These are phyloP conservation scores for Suillus alpinus DNA, from an alignment of 768 basidiomycete genomes.

Conservation along the genomic window DNA sequence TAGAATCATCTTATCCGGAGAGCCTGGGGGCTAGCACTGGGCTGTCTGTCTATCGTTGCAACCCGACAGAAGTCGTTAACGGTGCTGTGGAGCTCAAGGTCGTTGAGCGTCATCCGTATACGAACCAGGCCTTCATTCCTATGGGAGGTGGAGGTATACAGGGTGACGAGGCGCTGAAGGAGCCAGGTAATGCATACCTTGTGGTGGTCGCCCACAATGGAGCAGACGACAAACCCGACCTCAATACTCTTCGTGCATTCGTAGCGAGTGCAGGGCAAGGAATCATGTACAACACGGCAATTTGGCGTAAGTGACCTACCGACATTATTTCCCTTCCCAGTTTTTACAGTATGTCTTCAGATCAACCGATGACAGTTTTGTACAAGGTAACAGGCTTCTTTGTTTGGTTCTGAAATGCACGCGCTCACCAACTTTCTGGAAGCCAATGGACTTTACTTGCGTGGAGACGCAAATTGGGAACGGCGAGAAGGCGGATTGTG, in stretches of 20 bases:
- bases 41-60: conserved; percentile 83
- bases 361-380: conserved; percentile 90
- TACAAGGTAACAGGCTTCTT: conserved; percentile 48
- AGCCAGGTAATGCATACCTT: conserved; percentile 60
- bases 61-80: conserved; percentile 44
- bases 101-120: conserved; percentile 88
- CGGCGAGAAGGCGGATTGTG: conserved; percentile 77
- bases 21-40: conserved; percentile 56
- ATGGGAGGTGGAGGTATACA: conserved; percentile 63
- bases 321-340: neutral
- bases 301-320: conserved; percentile 78
- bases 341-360: conserved; percentile 37
- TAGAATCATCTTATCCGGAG: conserved; percentile 63
- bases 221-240: conserved; percentile 70
- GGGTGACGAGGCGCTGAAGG: conserved; percentile 44
- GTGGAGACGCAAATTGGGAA: conserved; percentile 93
- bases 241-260: conserved; percentile 77
- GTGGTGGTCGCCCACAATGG: conserved; percentile 87
- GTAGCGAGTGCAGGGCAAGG: conserved; percentile 79
- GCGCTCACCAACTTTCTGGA: conserved; percentile 19
- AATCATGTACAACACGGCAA: conserved; percentile 74
- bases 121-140: conserved; percentile 92
- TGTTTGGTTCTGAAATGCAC: conserved; percentile 1
- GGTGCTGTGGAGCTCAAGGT: conserved; percentile 59
- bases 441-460: conserved; percentile 82